Percentiles rank a stretch among this genome's conserved stretches.
Evolutionary conservation across 1,139 yeast species (phyloP).

Genomic region (Candida sanyaensis): DNA sequence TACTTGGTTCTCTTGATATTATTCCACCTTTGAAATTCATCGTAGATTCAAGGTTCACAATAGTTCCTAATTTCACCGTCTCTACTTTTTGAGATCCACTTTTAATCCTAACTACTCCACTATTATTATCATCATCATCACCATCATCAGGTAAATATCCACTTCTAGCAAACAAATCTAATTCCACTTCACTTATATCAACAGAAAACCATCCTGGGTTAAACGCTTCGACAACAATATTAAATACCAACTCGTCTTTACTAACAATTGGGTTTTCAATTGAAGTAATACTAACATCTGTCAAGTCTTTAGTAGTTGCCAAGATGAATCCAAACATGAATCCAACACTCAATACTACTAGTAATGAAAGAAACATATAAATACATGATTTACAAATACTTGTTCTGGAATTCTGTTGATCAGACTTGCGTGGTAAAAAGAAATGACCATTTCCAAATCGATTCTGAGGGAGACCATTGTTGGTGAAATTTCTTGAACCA

Average conservation of each 20-base stretch:
- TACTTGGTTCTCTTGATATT: constrained; percentile 58
- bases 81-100: constrained; percentile 35
- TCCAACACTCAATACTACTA: constrained; percentile 63
- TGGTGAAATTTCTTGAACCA: constrained; percentile 9
- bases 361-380: constrained; percentile 55
- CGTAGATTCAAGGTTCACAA: constrained; percentile 68
- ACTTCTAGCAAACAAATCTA: constrained; percentile 88
- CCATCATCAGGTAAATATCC: constrained; percentile 41
- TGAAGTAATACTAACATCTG: constrained; percentile 58
- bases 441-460: constrained; percentile 23
- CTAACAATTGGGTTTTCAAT: constrained; percentile 77
- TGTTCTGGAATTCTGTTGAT: constrained; percentile 3
- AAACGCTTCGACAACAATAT: constrained; percentile 72
- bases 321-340: constrained; percentile 80
- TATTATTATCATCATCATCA: constrained; percentile 9
- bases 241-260: constrained; percentile 83
- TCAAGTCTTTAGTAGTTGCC: constrained; percentile 85
- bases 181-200: constrained; percentile 62
- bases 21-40: constrained; percentile 78
- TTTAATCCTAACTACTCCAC: neutral
- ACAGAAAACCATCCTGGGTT: constrained; percentile 87
- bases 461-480: constrained; percentile 8
- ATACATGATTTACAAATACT: constrained; percentile 50
- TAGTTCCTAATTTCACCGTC: constrained; percentile 78
- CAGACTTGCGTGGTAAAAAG: constrained; percentile 32